Evolutionary conservation across 1,139 yeast species (phyloP).

Genomic region (Maudiozyma humilis): DNA sequence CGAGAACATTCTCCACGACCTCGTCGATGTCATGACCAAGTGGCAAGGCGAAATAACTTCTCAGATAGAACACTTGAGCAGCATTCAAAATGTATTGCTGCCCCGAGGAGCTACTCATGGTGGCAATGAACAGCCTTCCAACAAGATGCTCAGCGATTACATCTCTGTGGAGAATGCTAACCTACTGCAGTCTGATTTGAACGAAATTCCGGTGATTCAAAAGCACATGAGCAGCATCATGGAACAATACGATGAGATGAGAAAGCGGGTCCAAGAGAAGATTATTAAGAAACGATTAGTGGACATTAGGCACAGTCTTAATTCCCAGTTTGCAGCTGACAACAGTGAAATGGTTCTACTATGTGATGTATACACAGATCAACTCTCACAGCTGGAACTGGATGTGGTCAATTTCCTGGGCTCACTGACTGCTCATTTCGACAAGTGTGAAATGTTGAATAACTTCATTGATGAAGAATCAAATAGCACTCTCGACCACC

Average conservation of each 20-base stretch:
- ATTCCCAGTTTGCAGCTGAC: conserved; percentile 12
- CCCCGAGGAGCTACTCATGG: too few relatives aligned
- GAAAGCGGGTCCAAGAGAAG: conserved; percentile 21
- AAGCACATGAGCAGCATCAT: conserved; percentile 26
- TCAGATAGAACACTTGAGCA: conserved; percentile 30
- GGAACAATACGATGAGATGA: conserved; percentile 24
- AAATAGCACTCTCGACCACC: not conserved
- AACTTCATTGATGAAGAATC: conserved; percentile 19
- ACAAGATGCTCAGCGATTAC: conserved; percentile 35
- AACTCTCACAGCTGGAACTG: conserved; percentile 49
- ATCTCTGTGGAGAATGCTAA: conserved; percentile 37
- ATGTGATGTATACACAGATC: conserved; percentile 16
- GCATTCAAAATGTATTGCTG: conserved; percentile 15
- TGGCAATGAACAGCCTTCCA: too few relatives aligned
- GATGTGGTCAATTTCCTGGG: conserved; percentile 64
- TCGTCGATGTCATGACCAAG: conserved; percentile 23
- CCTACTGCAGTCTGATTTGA: conserved; percentile 27
- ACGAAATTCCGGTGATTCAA: conserved; percentile 28
- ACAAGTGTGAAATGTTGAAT: conserved; percentile 47
- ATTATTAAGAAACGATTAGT: conserved; percentile 18
- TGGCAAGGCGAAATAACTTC: conserved; percentile 32
- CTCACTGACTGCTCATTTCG: conserved; percentile 73
- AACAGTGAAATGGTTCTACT: conserved; percentile 15
- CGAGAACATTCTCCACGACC: conserved; percentile 17
- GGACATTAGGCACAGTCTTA: conserved; percentile 15